Evolutionary conservation across 768 basidiomycete genomes (phyloP), one percentile per base, ranked within the genome.

Genomic region (Exsudoporus frostii): DNA sequence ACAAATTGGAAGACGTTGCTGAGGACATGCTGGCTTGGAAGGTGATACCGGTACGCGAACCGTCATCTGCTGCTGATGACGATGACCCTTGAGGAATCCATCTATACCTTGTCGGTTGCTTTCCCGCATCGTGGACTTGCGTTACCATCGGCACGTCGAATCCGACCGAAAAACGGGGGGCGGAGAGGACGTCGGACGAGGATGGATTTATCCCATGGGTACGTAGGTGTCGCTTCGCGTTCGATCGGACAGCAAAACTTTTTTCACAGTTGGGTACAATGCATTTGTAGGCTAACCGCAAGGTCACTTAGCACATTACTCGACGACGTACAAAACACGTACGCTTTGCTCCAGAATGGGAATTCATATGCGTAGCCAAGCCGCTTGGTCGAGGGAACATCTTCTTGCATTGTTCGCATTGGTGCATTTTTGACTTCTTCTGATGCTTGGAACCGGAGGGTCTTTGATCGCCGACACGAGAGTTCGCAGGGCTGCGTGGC

Each of bases 221-320:
- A 41, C 86, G 84, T 34, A 88, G 76, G 62, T 92, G 89, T 32
- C 89, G 79, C 66, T 84, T 88, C 15, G 88, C 88, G 60, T 92
- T 92, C 8, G 89, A 91, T 13, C 86, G 82, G 17, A 91, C 88
- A 19, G 86, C 82, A 61, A 91, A 92, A 4, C 75, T 78, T 63
- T 86, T 85, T 29, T 73, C 69, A 64, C 90, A 92, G 32, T 76
- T 75, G 14, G 78, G 73, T 45, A 84, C 81, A 0, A 71, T 76
- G 62, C 89, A 92, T 34, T 69, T 69, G 32, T 57, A 67, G 19
- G 69, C 61, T 65, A 29, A 48, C 4, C 42, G 5, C 37, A 51
- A 40, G 19, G 13, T 14, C 10, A 14, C 29, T 67, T 11, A 59
- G 57, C 48, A 51, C 27, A 45, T 27, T 17, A n/a, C 34, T 20